Conservation (phyloP, 495 filamentous ascomycete genomes). For the Hypoxylon subgilvum region DNA sequence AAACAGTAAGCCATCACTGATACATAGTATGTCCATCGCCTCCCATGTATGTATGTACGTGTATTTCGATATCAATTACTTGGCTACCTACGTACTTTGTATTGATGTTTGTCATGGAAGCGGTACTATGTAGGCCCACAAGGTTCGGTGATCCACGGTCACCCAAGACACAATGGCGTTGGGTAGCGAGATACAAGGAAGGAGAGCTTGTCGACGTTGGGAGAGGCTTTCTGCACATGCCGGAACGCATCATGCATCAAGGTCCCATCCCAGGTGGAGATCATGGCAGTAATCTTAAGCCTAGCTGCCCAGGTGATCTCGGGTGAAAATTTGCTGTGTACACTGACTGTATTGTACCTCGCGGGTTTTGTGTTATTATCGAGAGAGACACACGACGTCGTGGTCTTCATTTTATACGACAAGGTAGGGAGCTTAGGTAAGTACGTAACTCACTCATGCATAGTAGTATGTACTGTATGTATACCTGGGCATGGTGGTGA, state of each 20-base stretch:
- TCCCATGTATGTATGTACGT: conserved; percentile 5
- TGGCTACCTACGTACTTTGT: too few species aligned
- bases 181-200: conserved; percentile 37
- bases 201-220: conserved; percentile 32
- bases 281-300: conserved; percentile 41
- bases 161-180: conserved; percentile 31
- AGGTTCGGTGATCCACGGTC: conserved; percentile 33
- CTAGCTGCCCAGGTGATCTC: conserved; percentile 41
- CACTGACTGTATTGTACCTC: conserved; percentile 27
- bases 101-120: conserved; percentile 12
- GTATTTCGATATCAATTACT: conserved; percentile 25
- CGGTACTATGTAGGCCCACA: conserved; percentile 19
- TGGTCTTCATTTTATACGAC: conserved; percentile 9
- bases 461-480: too few species aligned
- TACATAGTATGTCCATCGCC: too few species aligned
- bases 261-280: conserved; percentile 41
- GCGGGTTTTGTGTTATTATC: too few species aligned
- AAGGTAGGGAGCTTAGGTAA: too few species aligned
- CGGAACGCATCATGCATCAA: conserved; percentile 39
- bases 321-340: conserved; percentile 42
- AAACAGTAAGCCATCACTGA: conserved; percentile 30
- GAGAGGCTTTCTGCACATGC: conserved; percentile 41
- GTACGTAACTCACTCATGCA: too few species aligned
- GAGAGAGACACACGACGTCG: conserved; percentile 29
- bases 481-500: background rate